Evolutionary conservation across 352 stramenopile genomes (phyloP), one percentile per base, ranked within the genome.

Genomic region (Phytophthora hybrid): DNA sequence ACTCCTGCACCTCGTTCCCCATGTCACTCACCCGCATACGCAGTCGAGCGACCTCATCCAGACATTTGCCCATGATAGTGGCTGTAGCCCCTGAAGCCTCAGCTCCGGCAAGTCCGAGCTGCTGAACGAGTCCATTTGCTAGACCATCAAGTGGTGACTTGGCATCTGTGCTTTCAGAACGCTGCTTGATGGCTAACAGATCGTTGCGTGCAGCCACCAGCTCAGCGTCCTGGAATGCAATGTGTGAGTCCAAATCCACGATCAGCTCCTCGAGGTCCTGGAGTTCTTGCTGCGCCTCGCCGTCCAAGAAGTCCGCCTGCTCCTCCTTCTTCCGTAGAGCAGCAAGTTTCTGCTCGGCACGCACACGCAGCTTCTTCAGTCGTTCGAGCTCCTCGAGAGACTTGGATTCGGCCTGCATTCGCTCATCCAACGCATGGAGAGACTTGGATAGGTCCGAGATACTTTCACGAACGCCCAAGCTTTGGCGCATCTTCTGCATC

Each of bases 401-500:
- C 18, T 81, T 84, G 5, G 78, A 78, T 61, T 90, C 87, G 3
- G 72, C 74, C 47, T 88, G 76, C 73, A 94, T 89, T 29, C 91
- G 88, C 18, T 90, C 80, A 52, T 92, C 85, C 49, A 96, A 78
- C 0, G 67, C 52, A 5, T 76, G 74, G 3, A 96, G 72, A 26
- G 89, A 91, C 59, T 81, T 78, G 2, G 88, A 83, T 3, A 94
- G 64, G 18, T 95, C 88, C 3, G 79, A 89, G 51, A 96, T 96
- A 73, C 87, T 94, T 59, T 92, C 81, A 11, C 85, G 83, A 16
- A 96, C 69, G 0, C 81, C 85, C 31, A 96, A 61, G 23, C 85
- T 94, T 59, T 93, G 85, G 0, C 89, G 82, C 69, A 96, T 74
- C 62, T 92, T 93, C 37, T 94, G 82, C 88, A 96, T 93, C 68